Percentiles rank a stretch among this genome's conserved stretches.
phyloP scores from a whole-genome alignment of 2,329 filamentous ascomycete genomes.

The Penicillium sp. region DNA sequence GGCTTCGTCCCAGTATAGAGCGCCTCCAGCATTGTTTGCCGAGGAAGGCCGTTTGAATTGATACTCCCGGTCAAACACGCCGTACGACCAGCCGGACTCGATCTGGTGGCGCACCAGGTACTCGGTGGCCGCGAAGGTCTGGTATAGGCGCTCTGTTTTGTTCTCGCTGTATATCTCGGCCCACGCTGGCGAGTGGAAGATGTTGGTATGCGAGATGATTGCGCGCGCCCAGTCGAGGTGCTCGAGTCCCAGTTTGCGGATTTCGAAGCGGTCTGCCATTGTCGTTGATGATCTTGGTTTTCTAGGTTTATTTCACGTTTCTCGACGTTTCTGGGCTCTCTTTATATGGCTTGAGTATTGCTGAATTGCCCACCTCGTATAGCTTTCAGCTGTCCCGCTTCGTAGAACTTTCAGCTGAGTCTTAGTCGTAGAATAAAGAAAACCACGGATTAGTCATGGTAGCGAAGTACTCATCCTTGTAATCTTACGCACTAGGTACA shows the following conservation, averaged over 20 bases:
- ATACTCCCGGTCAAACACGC: constrained; percentile 38
- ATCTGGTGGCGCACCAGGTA: constrained; percentile 35
- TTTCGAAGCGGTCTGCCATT: constrained; percentile 14
- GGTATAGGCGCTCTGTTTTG: constrained; percentile 11
- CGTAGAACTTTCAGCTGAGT: too few relatives aligned
- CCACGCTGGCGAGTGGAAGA: constrained; percentile 19
- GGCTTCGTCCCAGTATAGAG: neutral
- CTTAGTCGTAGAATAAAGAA: too few relatives aligned
- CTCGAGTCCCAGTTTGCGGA: constrained; percentile 13
- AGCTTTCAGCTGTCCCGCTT: too few relatives aligned
- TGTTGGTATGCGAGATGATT: constrained; percentile 16
- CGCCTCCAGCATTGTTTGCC: constrained; percentile 15
- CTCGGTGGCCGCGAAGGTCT: constrained; percentile 7
- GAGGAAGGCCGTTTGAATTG: constrained; percentile 29
- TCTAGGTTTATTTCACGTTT: too few relatives aligned
- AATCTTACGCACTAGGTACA: too few relatives aligned
- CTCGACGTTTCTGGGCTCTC: too few relatives aligned
- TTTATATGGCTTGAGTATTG: too few relatives aligned
- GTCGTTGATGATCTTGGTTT: too few relatives aligned
- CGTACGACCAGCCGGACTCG: constrained; percentile 30
- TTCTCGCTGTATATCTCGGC: constrained; percentile 11
- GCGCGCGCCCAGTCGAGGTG: constrained; percentile 15
- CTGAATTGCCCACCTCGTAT: too few relatives aligned
- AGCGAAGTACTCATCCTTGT: too few relatives aligned
- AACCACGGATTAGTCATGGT: too few relatives aligned